phyloP scores from a whole-genome alignment of 352 stramenopile species.

The Pythium dissotocum region DNA sequence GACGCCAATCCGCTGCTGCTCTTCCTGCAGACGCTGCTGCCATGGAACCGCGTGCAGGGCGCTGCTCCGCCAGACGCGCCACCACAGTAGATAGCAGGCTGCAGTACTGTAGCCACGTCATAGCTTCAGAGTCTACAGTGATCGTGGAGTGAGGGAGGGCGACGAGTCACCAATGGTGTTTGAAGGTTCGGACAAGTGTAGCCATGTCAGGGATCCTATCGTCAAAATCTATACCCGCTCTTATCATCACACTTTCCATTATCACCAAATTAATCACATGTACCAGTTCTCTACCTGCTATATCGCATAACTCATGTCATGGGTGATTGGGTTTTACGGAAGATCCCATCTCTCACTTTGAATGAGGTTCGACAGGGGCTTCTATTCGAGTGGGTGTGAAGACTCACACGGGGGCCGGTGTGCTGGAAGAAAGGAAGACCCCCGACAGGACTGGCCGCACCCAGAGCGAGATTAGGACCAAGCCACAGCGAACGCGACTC shows the following conservation, averaged over 20 bases:
- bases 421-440: background rate
- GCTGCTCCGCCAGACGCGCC: conserved; percentile 29
- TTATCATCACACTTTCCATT: background rate
- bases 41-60: conserved; percentile 83
- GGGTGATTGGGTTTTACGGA: conserved; percentile 3
- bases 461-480: background rate
- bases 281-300: background rate
- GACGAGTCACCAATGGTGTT: background rate
- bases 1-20: conserved; percentile 83
- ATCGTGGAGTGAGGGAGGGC: too few species aligned
- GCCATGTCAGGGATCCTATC: conserved; percentile 21
- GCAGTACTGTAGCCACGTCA: too few species aligned
- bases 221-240: background rate
- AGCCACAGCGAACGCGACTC: background rate
- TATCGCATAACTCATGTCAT: conserved; percentile 7
- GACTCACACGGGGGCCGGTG: too few species aligned
- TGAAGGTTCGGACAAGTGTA: conserved; percentile 1
- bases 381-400: conserved; percentile 18
- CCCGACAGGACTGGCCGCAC: background rate
- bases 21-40: conserved; percentile 82
- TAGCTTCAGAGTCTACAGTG: too few species aligned
- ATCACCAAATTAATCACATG: background rate
- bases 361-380: background rate
- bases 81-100: background rate
- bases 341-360: background rate